Percentiles rank a stretch among this genome's conserved stretches.
These are phyloP conservation scores for Russula sp. DNA, from an alignment of 768 basidiomycete genomes.

Conservation along the genomic window DNA sequence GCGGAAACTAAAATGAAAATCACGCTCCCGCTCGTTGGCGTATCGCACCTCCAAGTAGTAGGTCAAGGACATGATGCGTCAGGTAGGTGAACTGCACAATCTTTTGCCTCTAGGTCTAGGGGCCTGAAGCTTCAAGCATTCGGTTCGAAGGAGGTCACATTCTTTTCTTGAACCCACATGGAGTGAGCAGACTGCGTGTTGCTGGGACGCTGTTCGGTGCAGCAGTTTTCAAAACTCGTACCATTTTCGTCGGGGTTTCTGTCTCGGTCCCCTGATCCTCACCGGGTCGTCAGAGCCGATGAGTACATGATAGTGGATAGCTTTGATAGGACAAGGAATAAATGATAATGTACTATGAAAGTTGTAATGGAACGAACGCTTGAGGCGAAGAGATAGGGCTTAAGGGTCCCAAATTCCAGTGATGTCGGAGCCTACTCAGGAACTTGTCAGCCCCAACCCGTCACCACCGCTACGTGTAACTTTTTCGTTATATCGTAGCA, in stretches of 20 bases:
- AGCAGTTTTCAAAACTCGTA: background rate
- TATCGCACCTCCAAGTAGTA: background rate
- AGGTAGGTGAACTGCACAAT: background rate
- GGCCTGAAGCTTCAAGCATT: no score
- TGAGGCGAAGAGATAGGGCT: conserved; percentile 5
- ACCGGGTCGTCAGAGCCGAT: background rate
- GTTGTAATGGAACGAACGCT: conserved; percentile 6
- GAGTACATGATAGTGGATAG: background rate
- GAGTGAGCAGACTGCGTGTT: background rate
- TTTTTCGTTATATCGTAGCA: conserved; percentile 11
- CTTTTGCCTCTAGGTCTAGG: background rate
- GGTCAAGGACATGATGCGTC: background rate
- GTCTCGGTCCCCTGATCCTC: background rate
- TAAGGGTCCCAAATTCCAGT: background rate
- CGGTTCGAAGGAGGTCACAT: background rate
- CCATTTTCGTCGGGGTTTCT: conserved; percentile 7
- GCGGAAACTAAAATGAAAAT: background rate
- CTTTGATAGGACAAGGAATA: background rate
- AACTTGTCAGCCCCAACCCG: conserved; percentile 18
- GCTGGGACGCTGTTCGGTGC: background rate
- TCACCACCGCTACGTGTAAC: conserved; percentile 18
- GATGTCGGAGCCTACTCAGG: conserved; percentile 8
- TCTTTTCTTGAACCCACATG: background rate
- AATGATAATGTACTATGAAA: conserved; percentile 1
- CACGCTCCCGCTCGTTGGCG: background rate